Percentiles rank a stretch among this genome's conserved stretches.
Conservation (phyloP, 2,329 filamentous ascomycete species). For the Cladophialophora chaetospira region DNA sequence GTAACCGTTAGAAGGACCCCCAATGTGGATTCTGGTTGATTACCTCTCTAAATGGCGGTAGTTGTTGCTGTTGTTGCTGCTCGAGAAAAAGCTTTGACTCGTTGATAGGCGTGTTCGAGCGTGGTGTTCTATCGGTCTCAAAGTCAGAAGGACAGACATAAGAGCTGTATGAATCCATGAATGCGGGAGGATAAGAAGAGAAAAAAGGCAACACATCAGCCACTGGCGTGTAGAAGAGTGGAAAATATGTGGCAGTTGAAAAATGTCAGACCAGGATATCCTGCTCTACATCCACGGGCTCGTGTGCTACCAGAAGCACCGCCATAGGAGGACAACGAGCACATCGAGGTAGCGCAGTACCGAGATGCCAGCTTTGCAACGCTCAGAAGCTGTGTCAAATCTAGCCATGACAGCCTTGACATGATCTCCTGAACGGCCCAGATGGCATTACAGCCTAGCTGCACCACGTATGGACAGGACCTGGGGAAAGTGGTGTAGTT, state of each 20-base stretch:
- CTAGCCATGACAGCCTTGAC: conserved; percentile 27
- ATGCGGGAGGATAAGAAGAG: conserved; percentile 5
- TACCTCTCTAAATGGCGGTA: conserved; percentile 28
- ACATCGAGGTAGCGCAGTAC: conserved; percentile 24
- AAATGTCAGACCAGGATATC: conserved; percentile 25
- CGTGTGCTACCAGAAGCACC: conserved; percentile 22
- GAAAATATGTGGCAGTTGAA: conserved; percentile 15
- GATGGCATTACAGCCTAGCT: conserved; percentile 4
- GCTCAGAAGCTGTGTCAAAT: conserved; percentile 23
- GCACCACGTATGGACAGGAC: conserved; percentile 12
- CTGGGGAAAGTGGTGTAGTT: conserved; percentile 3
- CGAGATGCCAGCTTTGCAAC: conserved; percentile 25
- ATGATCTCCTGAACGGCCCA: conserved; percentile 12
- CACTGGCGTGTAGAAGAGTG: conserved; percentile 2
- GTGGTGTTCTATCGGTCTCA: conserved; percentile 12
- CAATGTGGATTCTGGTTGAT: background rate
- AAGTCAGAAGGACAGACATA: conserved; percentile 24
- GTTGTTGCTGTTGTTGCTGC: conserved; percentile 23
- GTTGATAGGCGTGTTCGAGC: conserved; percentile 5
- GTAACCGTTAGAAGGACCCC: background rate
- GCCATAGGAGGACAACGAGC: conserved; percentile 19
- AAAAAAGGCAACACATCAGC: conserved; percentile 3
- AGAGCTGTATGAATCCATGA: conserved; percentile 26
- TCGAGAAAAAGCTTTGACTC: conserved; percentile 6
- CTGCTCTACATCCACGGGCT: conserved; percentile 24